A percentile compares a stretch with the other conserved stretches of the same genome.
Conservation (phyloP, 2,329 filamentous ascomycete species). For the Diaporthe australafricana region DNA sequence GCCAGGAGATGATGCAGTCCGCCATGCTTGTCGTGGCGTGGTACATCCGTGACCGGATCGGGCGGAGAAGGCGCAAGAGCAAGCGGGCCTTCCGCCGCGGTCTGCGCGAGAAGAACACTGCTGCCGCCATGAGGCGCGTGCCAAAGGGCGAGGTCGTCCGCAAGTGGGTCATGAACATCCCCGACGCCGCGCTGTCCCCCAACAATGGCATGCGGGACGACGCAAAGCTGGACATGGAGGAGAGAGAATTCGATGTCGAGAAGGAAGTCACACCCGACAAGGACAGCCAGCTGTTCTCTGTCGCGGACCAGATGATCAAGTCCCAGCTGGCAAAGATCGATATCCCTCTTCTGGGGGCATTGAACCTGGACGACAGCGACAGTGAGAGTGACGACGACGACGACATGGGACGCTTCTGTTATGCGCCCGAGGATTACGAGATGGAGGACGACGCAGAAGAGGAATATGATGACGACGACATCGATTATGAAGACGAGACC, state of each 20-base stretch:
- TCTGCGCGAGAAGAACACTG: conserved; percentile 48
- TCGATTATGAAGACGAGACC: conserved; percentile 44
- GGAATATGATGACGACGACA: conserved; percentile 44
- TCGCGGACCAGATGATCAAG: conserved; percentile 60
- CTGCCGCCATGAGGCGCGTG: conserved; percentile 31
- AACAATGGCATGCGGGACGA: conserved; percentile 42
- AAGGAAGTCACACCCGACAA: conserved; percentile 53
- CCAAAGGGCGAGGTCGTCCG: conserved; percentile 55
- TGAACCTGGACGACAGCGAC: conserved; percentile 58
- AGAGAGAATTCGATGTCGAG: conserved; percentile 56
- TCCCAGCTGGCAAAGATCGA: conserved; percentile 59
- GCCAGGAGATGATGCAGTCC: conserved; percentile 61
- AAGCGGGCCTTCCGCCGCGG: conserved; percentile 55
- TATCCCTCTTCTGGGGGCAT: conserved; percentile 57
- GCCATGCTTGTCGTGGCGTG: conserved; percentile 62
- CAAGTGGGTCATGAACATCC: conserved; percentile 56
- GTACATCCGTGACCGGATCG: conserved; percentile 61
- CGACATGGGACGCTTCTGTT: conserved; percentile 41
- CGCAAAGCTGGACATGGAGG: conserved; percentile 50
- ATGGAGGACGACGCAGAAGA: conserved; percentile 42
- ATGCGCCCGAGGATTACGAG: conserved; percentile 43
- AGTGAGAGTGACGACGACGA: conserved; percentile 53
- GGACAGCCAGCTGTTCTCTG: conserved; percentile 55
- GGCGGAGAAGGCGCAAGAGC: conserved; percentile 53
- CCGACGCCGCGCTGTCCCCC: conserved; percentile 49